A percentile compares a stretch with the other conserved stretches of the same genome.
Evolutionary conservation across 441 rosid species (phyloP).

Genomic region (Arabidopsis hybrid): DNA sequence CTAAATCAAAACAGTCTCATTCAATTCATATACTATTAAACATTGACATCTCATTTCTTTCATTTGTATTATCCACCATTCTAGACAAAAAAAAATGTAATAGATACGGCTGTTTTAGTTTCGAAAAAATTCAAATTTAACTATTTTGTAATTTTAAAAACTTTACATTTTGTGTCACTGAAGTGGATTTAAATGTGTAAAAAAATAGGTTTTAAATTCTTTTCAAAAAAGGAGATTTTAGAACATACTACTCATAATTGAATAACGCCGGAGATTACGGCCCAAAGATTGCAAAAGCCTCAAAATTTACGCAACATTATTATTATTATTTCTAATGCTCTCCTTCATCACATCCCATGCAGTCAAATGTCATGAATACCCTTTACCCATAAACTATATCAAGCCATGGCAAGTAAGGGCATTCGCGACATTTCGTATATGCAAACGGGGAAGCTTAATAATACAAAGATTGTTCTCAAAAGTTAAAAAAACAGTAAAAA

Average conservation of each 20-base stretch:
- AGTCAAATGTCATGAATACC: slow-evolving; percentile 55
- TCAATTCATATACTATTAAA: neutral
- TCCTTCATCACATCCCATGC: slow-evolving; percentile 43
- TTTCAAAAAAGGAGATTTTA: neutral
- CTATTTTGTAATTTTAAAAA: too few species aligned
- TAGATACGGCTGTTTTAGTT: too few species aligned
- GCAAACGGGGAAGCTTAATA: slow-evolving; percentile 32
- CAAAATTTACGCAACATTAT: slow-evolving; percentile 32
- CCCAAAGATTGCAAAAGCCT: slow-evolving; percentile 21
- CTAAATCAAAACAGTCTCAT: slow-evolving; percentile 22
- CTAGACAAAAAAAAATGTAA: too few species aligned
- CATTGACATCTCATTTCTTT: slow-evolving; percentile 8
- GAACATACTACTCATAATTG: neutral
- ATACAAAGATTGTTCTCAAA: slow-evolving; percentile 26
- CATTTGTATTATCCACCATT: neutral
- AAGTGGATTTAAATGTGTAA: too few species aligned
- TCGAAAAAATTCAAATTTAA: too few species aligned
- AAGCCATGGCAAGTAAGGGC: slow-evolving; percentile 32
- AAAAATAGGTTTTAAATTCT: too few species aligned
- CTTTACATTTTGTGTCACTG: too few species aligned
- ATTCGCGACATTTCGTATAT: slow-evolving; percentile 49
- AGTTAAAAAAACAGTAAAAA: slow-evolving; percentile 1
- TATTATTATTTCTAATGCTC: slow-evolving; percentile 16
- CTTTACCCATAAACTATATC: slow-evolving; percentile 36
- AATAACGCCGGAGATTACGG: slow-evolving; percentile 27